Percentiles rank a stretch among this genome's conserved stretches.
Conservation (phyloP, 176 grass and related monocot genomes). For the Phyllostachys edulis region DNA sequence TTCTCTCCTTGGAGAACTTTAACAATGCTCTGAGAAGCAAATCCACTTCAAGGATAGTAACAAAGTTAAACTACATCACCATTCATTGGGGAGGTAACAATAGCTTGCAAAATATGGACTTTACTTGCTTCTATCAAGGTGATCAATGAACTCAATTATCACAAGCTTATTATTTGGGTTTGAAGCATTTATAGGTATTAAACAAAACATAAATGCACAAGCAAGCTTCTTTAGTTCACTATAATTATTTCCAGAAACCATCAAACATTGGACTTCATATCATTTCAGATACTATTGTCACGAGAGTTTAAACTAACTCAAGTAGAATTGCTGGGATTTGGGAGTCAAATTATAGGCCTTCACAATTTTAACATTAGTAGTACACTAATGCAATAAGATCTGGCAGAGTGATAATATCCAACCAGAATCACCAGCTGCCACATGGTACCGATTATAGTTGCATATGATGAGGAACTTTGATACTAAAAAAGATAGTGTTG, state of each 20-base stretch:
- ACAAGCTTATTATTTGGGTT: conserved; percentile 1
- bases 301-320: background rate
- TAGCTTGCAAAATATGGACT: background rate
- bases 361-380: background rate
- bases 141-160: too few relatives aligned
- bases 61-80: background rate
- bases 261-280: background rate
- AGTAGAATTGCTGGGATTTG: background rate
- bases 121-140: background rate
- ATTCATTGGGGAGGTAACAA: background rate
- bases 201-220: background rate
- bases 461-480: conserved; percentile 6
- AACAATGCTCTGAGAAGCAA: conserved; percentile 63
- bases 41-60: conserved; percentile 68
- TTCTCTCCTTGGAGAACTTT: conserved; percentile 90
- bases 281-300: background rate
- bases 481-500: background rate
- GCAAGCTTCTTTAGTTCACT: background rate
- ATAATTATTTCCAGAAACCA: background rate
- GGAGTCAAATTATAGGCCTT: background rate
- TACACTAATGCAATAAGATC: background rate
- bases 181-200: background rate
- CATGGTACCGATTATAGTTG: background rate
- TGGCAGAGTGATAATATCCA: background rate
- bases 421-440: background rate